Conservation (phyloP, 2,329 filamentous ascomycete genomes). For the Fusarium chuoi region DNA sequence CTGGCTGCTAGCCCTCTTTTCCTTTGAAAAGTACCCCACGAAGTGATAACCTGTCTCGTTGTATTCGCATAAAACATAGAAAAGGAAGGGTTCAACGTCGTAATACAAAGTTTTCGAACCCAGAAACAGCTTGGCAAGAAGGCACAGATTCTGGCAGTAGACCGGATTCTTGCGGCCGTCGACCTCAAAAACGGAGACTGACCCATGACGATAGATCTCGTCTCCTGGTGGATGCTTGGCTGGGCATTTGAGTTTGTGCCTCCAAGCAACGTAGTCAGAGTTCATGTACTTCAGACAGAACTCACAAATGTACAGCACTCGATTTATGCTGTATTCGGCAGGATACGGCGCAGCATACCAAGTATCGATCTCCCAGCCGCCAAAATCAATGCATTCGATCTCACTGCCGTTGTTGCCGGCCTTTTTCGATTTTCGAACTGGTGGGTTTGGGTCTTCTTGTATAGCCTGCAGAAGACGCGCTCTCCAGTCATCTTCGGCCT, state of each 20-base stretch:
- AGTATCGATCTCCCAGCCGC: slow-evolving; percentile 96
- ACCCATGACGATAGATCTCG: slow-evolving; percentile 93
- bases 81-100: slow-evolving; percentile 95
- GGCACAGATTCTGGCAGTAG: slow-evolving; percentile 98
- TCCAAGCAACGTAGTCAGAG: slow-evolving; percentile 97
- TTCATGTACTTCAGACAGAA: slow-evolving; percentile 99
- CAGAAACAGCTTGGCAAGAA: slow-evolving; percentile 96
- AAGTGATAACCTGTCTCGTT: slow-evolving; percentile 94
- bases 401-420: slow-evolving; percentile 88
- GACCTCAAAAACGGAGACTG: slow-evolving; percentile 96
- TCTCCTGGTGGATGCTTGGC: slow-evolving; percentile 97
- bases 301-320: slow-evolving; percentile 98
- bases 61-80: slow-evolving; percentile 96
- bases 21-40: slow-evolving; percentile 99
- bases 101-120: slow-evolving; percentile 99
- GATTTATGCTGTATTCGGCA: slow-evolving; percentile 96
- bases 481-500: slow-evolving; percentile 92
- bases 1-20: slow-evolving; percentile 91
- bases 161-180: slow-evolving; percentile 96
- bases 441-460: slow-evolving; percentile 72
- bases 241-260: slow-evolving; percentile 96
- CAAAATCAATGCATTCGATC: slow-evolving; percentile 99
- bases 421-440: slow-evolving; percentile 76
- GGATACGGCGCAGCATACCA: slow-evolving; percentile 99
- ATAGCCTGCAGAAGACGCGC: slow-evolving; percentile 66